Base-by-base conservation (phyloP, 768 basidiomycete species). In the Lepiota venenata region DNA sequence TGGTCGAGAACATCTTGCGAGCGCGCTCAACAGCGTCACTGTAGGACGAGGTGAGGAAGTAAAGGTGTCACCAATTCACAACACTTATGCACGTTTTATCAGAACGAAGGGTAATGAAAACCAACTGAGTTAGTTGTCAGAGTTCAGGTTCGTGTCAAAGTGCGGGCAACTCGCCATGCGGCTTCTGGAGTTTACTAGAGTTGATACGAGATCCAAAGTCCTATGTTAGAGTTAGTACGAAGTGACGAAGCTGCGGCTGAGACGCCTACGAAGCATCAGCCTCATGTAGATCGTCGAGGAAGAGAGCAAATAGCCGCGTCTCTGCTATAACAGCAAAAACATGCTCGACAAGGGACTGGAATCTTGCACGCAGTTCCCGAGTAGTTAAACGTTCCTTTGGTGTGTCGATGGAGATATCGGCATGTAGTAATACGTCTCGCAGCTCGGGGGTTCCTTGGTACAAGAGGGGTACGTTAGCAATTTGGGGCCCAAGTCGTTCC, bases 361-460 rank as follows among this genome's bases (percentile, higher is more conserved):
- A 90, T 37, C 88, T 71, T 8, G 84, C 85, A 11, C 86, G 77
- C 21, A 87, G 70, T 66, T 88, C 85, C 15, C 70, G 69, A 0
- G 84, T 82, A 45, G 81, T 73, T 8, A 87, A 69, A 35, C 73
- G 63, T 55, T 86, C 85, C 52, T 77, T 74, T 1, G 82, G 80
- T 1, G 74, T 66, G 9, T 79, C 78, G 7, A 82, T 47, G 29
- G 65, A 64, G 38, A 86, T 78, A 39, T 79, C 78, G 56, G 85
- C 85, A 10, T 78, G 67, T 9, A 69, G 71, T 27, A 88, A 67
- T 6, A 87, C 80, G 57, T 87, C 85, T 58, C 75, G 75, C 37
- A 90, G 74, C 63, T 88, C 87, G 0, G 87, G 86, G 0, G 82
- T 80, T 27, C 85, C 84, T 63, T 87, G 81, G 63, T 85, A 88